A percentile compares a stretch with the other conserved stretches of the same genome.
Evolutionary conservation across 2,329 filamentous ascomycete species (phyloP).

Genomic region (Talaromyces pinophilus): DNA sequence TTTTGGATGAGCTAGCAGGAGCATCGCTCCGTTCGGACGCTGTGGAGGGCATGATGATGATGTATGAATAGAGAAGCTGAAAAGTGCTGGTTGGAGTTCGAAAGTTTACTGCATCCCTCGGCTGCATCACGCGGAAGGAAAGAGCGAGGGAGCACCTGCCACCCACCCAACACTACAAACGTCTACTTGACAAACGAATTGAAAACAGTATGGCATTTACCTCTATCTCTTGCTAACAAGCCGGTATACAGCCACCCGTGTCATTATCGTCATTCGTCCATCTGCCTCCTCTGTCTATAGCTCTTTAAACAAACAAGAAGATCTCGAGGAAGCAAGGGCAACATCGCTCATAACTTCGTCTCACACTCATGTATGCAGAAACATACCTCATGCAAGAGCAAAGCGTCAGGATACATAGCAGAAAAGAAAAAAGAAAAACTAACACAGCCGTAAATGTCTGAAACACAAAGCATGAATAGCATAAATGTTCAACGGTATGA

Average conservation of each 20-base stretch:
- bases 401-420: constrained; percentile 39
- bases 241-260: constrained; percentile 35
- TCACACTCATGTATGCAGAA: constrained; percentile 40
- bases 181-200: not conserved
- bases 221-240: constrained; percentile 38
- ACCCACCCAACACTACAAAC: not conserved
- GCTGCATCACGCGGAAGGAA: constrained; percentile 5
- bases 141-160: constrained; percentile 6
- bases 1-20: constrained; percentile 19
- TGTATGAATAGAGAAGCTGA: not conserved
- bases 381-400: constrained; percentile 42
- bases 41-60: constrained; percentile 3
- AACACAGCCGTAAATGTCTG: constrained; percentile 32
- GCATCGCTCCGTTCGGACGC: constrained; percentile 9
- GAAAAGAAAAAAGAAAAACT: constrained; percentile 25
- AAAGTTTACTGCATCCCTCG: not conserved
- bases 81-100: not conserved
- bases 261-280: constrained; percentile 36
- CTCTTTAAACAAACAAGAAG: constrained; percentile 24
- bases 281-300: constrained; percentile 28
- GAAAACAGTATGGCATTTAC: constrained; percentile 35
- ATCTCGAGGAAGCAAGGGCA: constrained; percentile 32
- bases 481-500: constrained; percentile 27
- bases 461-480: constrained; percentile 27
- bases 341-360: constrained; percentile 42